Base-by-base conservation (phyloP, 441 rosid genomes). In the Corymbia calophylla region DNA sequence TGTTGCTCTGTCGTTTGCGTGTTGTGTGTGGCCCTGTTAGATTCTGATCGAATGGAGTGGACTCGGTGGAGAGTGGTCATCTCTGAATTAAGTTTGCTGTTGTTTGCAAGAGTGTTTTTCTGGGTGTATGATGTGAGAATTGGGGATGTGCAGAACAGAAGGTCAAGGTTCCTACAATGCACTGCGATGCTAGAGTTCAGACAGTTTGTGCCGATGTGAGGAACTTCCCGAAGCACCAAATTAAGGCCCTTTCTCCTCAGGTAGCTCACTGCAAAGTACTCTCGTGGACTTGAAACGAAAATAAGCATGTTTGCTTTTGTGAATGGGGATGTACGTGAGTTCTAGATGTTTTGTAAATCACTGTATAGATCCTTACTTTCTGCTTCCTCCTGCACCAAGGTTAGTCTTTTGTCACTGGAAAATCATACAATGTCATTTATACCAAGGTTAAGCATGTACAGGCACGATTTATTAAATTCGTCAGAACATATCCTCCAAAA, bases 81-180 rank as follows among this genome's bases (percentile, higher is more conserved):
- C 88, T 86, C n/a, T 68, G 80, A 64, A 18, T 9, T 62, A 21
- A 17, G 51, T 49, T 87, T 8, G 62, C n/a, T 88, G 48, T 27
- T 8, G 17, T 80, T 85, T 87, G 53, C 44, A 64, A 32, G 25
- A 29, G 15, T 82, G 77, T 23, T 56, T 56, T 81, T 87, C 32
- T 87, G 86, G 93, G 64, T 91, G 47, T 53, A 0, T 64, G 21
- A 66, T 51, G 44, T 39, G 53, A 35, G 29, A 53, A 58, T 47
- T 53, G n/a, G 88, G 44, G 25, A 58, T 53, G 27, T 93, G 93
- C 96, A 95, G 98, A 94, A 91, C 99, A 97, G 99, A 97, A 95
- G 93, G 99, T 97, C 91, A 97, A 94, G 92, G 96, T 98, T 94
- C 99, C 99, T 94, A 92, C 97, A 80, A 92, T 66, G 88, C 92